These are phyloP conservation scores for Aspergillus ochraceoroseus DNA, from an alignment of 2,329 filamentous ascomycete genomes.

Conservation along the genomic window DNA sequence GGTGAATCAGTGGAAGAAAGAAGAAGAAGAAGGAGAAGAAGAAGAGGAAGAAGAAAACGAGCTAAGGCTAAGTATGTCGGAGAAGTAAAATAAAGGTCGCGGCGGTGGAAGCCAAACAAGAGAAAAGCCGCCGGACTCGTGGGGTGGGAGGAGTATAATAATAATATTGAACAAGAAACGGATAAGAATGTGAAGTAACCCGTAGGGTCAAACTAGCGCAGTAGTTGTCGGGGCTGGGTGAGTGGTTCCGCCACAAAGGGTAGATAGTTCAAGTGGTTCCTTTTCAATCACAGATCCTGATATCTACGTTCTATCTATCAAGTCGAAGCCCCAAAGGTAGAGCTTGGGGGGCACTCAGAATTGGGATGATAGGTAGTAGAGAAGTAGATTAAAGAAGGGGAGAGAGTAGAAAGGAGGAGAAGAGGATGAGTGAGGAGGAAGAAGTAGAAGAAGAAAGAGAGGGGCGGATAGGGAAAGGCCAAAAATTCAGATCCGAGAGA, in stretches of 20 bases:
- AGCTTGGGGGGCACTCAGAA: too few relatives aligned
- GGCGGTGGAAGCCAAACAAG: slow-evolving; percentile 26
- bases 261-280: too few relatives aligned
- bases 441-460: too few relatives aligned
- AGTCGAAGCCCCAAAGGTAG: slow-evolving; percentile 3
- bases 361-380: slow-evolving; percentile 8
- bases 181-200: slow-evolving; percentile 16
- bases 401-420: too few relatives aligned
- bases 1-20: slow-evolving; percentile 13
- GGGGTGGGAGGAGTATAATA: slow-evolving; percentile 15
- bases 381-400: too few relatives aligned
- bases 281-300: too few relatives aligned
- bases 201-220: slow-evolving; percentile 6
- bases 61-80: slow-evolving; percentile 12
- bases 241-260: not conserved
- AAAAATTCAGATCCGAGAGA: slow-evolving; percentile 15
- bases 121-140: slow-evolving; percentile 32
- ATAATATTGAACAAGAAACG: slow-evolving; percentile 9
- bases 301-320: too few relatives aligned
- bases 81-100: slow-evolving; percentile 21
- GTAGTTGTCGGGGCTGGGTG: too few relatives aligned
- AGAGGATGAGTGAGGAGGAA: too few relatives aligned
- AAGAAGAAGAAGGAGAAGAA: slow-evolving; percentile 9
- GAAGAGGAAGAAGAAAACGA: slow-evolving; percentile 14
- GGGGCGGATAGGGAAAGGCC: slow-evolving; percentile 9